phyloP scores from a whole-genome alignment of 257 asterid species.

The Nemophila menziesii region DNA sequence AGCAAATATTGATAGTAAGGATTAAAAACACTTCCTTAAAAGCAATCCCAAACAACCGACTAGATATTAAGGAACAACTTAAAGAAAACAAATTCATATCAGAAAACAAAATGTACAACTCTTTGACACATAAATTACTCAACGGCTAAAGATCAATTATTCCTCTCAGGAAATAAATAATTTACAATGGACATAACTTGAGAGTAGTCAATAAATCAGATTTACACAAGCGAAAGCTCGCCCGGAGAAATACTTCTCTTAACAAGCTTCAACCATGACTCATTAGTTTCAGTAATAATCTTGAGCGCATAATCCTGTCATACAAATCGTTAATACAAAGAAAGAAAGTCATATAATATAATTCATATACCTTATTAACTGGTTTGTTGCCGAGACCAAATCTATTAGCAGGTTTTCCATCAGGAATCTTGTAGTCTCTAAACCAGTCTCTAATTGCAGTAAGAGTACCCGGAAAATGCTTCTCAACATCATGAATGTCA shows the following conservation, averaged over 20 bases:
- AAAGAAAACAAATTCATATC: too few relatives aligned
- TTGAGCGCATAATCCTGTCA: conserved; percentile 80
- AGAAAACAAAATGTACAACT: too few relatives aligned
- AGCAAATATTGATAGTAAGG: too few relatives aligned
- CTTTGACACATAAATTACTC: too few relatives aligned
- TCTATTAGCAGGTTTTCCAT: conserved; percentile 92
- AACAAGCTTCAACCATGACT: conserved; percentile 90
- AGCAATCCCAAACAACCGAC: too few relatives aligned
- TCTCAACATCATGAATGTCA: conserved; percentile 84
- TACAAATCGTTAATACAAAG: not conserved
- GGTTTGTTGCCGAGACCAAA: conserved; percentile 94
- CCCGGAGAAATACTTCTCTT: conserved; percentile 78
- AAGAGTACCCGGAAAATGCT: conserved; percentile 94
- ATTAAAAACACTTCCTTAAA: too few relatives aligned
- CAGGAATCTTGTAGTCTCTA: conserved; percentile 98
- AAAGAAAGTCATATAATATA: not conserved
- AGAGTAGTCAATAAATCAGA: conserved; percentile 1
- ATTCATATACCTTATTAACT: conserved; percentile 62
- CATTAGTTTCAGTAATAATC: conserved; percentile 75
- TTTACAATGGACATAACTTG: too few relatives aligned
- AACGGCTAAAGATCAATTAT: too few relatives aligned
- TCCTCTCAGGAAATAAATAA: too few relatives aligned
- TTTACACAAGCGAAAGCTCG: conserved; percentile 77
- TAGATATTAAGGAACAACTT: too few relatives aligned
- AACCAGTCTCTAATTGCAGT: conserved; percentile 97